Conservation (phyloP, 1,284 basidiomycete species). For the Puccinia polysora region DNA sequence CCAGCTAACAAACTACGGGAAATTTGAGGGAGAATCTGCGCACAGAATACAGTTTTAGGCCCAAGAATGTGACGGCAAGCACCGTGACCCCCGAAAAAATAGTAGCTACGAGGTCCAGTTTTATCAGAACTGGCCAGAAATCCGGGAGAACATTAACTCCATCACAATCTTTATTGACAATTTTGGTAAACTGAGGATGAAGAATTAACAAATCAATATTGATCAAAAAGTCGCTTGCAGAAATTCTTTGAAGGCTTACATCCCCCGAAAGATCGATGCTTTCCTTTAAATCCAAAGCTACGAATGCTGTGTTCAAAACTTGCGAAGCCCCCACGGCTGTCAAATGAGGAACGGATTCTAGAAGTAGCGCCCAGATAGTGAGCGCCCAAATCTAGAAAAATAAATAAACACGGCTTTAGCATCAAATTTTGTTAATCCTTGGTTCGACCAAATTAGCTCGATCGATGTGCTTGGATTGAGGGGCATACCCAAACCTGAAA, state of each 20-base stretch:
- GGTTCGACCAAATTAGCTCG: not conserved
- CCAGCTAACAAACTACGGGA: not conserved
- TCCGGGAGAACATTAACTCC: slow-evolving; percentile 32
- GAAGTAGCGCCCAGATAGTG: slow-evolving; percentile 19
- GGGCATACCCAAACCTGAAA: slow-evolving; percentile 34
- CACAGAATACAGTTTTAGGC: slow-evolving; percentile 31
- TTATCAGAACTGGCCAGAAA: slow-evolving; percentile 20
- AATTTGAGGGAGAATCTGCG: not conserved
- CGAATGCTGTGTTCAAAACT: slow-evolving; percentile 12
- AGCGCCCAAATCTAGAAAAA: slow-evolving; percentile 27
- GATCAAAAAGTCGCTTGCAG: too few relatives aligned
- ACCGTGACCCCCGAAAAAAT: slow-evolving; percentile 8
- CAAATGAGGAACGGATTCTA: slow-evolving; percentile 40
- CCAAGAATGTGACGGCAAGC: slow-evolving; percentile 17
- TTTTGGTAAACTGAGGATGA: slow-evolving; percentile 8
- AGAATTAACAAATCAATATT: not conserved
- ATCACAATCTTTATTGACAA: slow-evolving; percentile 22
- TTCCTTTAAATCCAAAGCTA: slow-evolving; percentile 7
- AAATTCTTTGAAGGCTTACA: not conserved
- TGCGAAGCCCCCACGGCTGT: slow-evolving; percentile 23
- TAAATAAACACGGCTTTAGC: too few relatives aligned
- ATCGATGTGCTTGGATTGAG: not conserved
- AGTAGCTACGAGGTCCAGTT: slow-evolving; percentile 6
- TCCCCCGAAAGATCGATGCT: not conserved
- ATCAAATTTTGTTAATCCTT: too few relatives aligned